Evolutionary conservation across 2,329 filamentous ascomycete genomes (phyloP), one percentile per base, ranked within the genome.

Genomic region (Colletotrichum sp.): DNA sequence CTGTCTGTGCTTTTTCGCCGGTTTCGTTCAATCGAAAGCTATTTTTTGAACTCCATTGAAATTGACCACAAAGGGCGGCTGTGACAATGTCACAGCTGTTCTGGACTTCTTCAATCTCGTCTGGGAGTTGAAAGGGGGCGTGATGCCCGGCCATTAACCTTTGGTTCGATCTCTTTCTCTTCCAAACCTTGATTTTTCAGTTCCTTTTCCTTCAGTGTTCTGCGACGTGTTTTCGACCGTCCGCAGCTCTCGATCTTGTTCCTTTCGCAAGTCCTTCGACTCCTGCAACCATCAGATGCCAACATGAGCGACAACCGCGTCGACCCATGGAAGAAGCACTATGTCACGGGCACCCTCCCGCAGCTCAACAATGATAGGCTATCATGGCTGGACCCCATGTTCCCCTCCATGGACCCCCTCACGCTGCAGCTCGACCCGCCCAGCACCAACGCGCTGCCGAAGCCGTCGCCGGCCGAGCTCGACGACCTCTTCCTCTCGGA

Each of bases 401-500:
- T 64, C 18, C 75, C 75, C 13, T 12, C 9, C 6, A 18, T 77
- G 9, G 57, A 77, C 24, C 71, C 67, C 8, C 28, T 24, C 24
- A 71, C 75, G 13, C 55, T 77, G 16, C 16, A 39, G 10, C 28
- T 59, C 18, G 57, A 69, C 4, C 48, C 63, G 8, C 60, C 67
- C 59, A 7, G 12, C 28, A 7, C 8, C 36, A 18, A 5, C 7
- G 30, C 32, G 30, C 26, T 55, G 3, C 15, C 67, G 4, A 12
- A 30, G 15, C 30, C 69, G 5, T 13, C 16, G 16, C 24, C 63
- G 9, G 7, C 15, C 26, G 13, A 70, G 8, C 65, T 77, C 39
- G 78, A 78, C 30, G 64, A 69, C 12, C 57, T 79, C 1, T 77
- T 70, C 16, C 26, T 28, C 2, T 61, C 55, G 4, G 78, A 79